phyloP scores from a whole-genome alignment of 176 grass and related monocot species.

The Chrysopogon serrulatus region DNA sequence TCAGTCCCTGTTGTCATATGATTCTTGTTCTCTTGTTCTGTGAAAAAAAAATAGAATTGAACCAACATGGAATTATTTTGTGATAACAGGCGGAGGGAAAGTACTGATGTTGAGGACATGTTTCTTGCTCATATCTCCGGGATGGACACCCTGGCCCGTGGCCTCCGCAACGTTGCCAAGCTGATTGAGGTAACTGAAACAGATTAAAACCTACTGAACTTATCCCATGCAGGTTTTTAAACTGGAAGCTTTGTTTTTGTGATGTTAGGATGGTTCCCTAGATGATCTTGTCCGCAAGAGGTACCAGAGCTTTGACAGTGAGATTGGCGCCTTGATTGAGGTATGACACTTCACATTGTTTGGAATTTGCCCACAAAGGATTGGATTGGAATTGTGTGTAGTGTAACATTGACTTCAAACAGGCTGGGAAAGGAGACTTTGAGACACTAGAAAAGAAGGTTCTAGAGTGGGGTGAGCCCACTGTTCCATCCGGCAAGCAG shows the following conservation, averaged over 20 bases:
- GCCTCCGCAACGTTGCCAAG: slow-evolving; percentile 79
- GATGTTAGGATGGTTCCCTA: slow-evolving; percentile 75
- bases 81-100: slow-evolving; percentile 82
- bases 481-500: slow-evolving; percentile 84
- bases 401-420: slow-evolving; percentile 23
- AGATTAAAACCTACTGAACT: background rate
- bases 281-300: slow-evolving; percentile 84
- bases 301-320: slow-evolving; percentile 90
- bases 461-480: slow-evolving; percentile 89
- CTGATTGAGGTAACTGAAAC: slow-evolving; percentile 68
- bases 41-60: background rate
- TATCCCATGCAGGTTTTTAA: background rate
- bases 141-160: slow-evolving; percentile 94
- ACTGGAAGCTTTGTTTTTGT: background rate
- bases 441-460: slow-evolving; percentile 83
- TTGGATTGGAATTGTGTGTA: background rate
- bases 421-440: slow-evolving; percentile 87
- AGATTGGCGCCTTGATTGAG: slow-evolving; percentile 79
- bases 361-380: background rate
- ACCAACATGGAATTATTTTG: background rate
- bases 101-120: slow-evolving; percentile 94
- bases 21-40: slow-evolving; percentile 11
- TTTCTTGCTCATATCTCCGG: slow-evolving; percentile 94
- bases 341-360: slow-evolving; percentile 19
- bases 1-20: slow-evolving; percentile 25